phyloP scores from a whole-genome alignment of 768 basidiomycete species.

The Leucosporidium creatinivorum region DNA sequence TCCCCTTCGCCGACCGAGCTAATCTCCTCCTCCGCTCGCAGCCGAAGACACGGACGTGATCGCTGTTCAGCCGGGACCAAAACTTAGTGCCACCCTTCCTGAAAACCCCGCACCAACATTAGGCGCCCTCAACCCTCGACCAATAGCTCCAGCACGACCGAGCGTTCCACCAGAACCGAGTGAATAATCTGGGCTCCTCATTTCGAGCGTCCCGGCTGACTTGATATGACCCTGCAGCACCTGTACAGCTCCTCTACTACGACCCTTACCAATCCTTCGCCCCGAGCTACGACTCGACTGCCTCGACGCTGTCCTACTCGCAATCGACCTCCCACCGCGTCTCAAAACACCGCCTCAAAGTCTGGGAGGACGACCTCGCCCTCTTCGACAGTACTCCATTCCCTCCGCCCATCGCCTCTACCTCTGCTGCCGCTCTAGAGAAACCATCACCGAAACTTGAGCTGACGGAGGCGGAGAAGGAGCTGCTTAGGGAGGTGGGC shows the following conservation, averaged over 20 bases:
- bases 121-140: neutral
- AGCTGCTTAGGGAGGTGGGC: neutral
- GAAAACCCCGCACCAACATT: neutral
- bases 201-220: neutral
- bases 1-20: neutral
- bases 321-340: constrained; percentile 2
- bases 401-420: neutral
- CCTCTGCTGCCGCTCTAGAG: neutral
- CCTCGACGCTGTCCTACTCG: constrained; percentile 14
- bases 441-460: neutral
- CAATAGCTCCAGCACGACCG: neutral
- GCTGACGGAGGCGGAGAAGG: neutral
- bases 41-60: constrained; percentile 15
- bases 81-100: neutral
- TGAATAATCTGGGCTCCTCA: neutral
- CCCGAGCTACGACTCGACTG: constrained; percentile 27
- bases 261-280: constrained; percentile 23
- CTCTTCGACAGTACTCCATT: too few species aligned
- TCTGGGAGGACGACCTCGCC: neutral
- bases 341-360: neutral
- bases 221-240: neutral
- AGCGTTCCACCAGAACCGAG: neutral
- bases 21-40: neutral
- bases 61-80: neutral
- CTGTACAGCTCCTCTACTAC: constrained; percentile 20